Conservation (phyloP, 1,284 basidiomycete genomes). For the Butyriboletus regius region DNA sequence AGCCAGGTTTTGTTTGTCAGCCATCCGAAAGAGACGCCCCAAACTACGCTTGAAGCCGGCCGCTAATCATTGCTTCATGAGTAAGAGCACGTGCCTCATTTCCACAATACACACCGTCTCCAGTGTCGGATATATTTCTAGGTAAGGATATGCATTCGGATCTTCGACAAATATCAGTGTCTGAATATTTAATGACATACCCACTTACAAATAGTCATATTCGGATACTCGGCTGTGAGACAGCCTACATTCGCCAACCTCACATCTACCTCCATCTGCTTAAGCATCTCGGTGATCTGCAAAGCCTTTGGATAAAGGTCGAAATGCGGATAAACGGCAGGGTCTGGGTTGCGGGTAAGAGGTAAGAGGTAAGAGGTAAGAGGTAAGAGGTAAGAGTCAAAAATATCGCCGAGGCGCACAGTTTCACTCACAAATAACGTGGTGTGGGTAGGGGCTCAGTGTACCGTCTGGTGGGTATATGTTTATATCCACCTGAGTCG, state of each 20-base stretch:
- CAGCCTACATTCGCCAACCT: slow-evolving; percentile 4
- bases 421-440: slow-evolving; percentile 22
- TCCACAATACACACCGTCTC: slow-evolving; percentile 8
- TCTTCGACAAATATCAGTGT: slow-evolving; percentile 28
- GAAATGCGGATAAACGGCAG: slow-evolving; percentile 28
- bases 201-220: slow-evolving; percentile 33
- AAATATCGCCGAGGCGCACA: neutral
- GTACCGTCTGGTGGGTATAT: neutral
- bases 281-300: slow-evolving; percentile 2
- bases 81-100: neutral
- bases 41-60: slow-evolving; percentile 1
- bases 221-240: slow-evolving; percentile 28
- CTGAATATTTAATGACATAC: neutral
- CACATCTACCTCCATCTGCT: neutral
- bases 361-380: neutral
- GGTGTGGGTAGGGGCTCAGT: slow-evolving; percentile 15
- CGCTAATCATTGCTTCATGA: slow-evolving; percentile 13
- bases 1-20: slow-evolving; percentile 19
- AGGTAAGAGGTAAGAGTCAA: neutral
- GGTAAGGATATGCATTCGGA: slow-evolving; percentile 38
- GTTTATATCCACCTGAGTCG: neutral
- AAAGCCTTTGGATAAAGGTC: slow-evolving; percentile 24
- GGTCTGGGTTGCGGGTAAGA: slow-evolving; percentile 15
- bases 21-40: slow-evolving; percentile 22
- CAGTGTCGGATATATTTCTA: slow-evolving; percentile 41